Evolutionary conservation across 2,329 filamentous ascomycete genomes (phyloP).

Genomic region (Pseudogymnoascus sp.): DNA sequence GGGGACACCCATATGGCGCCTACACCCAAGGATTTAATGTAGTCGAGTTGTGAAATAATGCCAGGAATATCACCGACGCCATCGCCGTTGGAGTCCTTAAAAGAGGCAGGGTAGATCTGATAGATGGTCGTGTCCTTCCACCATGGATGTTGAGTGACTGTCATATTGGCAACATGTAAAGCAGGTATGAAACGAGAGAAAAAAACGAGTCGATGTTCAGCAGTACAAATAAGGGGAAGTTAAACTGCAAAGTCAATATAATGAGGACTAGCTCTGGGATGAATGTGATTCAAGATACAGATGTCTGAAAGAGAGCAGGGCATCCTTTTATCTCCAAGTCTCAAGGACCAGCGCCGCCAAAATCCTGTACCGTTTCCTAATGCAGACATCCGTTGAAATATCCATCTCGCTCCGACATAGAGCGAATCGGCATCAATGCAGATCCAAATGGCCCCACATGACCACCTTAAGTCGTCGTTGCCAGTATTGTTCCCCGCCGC

Average conservation of each 20-base stretch:
- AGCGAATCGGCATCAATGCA: background rate
- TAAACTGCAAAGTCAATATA: too few relatives aligned
- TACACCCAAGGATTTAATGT: constrained; percentile 51
- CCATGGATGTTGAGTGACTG: constrained; percentile 22
- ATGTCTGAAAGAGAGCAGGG: background rate
- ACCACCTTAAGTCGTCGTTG: background rate
- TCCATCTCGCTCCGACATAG: background rate
- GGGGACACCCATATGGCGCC: constrained; percentile 61
- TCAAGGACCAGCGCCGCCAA: background rate
- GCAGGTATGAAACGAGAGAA: background rate
- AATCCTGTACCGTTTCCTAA: background rate
- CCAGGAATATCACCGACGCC: constrained; percentile 55
- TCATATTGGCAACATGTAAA: constrained; percentile 2
- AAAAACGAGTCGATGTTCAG: background rate
- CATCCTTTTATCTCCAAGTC: background rate
- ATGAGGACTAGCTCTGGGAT: too few relatives aligned
- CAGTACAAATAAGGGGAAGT: too few relatives aligned
- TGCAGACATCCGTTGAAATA: background rate
- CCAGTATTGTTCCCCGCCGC: background rate
- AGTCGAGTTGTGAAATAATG: constrained; percentile 53
- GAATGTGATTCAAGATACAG: background rate
- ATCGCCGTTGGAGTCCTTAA: constrained; percentile 47
- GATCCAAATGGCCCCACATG: background rate
- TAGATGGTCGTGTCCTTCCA: constrained; percentile 39
- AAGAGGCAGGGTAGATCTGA: constrained; percentile 52